Conservation (phyloP, 2,329 filamentous ascomycete genomes). For the Pseudocercospora crystallina region DNA sequence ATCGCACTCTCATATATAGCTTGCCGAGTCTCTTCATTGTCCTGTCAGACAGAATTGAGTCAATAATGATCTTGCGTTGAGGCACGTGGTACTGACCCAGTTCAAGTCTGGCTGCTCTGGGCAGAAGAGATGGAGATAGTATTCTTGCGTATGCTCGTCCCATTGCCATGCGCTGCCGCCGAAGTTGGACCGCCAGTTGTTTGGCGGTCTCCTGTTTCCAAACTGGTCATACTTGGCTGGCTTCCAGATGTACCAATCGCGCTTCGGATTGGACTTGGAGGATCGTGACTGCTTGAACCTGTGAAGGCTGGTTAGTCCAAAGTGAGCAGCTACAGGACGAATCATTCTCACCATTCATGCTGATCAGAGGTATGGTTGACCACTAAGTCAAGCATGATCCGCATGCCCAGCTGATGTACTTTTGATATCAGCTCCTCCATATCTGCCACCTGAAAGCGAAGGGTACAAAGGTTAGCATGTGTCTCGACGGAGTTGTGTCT, state of each 20-base stretch:
- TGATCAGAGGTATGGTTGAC: slow-evolving; percentile 39
- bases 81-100: slow-evolving; percentile 45
- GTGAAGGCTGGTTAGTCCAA: neutral
- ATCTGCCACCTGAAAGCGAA: too few relatives aligned
- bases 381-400: slow-evolving; percentile 48
- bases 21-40: slow-evolving; percentile 42
- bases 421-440: slow-evolving; percentile 45
- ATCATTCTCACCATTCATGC: slow-evolving; percentile 55
- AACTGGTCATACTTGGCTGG: slow-evolving; percentile 53
- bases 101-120: slow-evolving; percentile 50
- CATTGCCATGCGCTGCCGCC: slow-evolving; percentile 45
- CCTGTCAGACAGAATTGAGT: slow-evolving; percentile 48
- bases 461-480: too few relatives aligned
- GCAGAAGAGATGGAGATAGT: slow-evolving; percentile 49
- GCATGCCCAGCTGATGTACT: slow-evolving; percentile 46
- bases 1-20: slow-evolving; percentile 48
- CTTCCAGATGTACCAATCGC: slow-evolving; percentile 69
- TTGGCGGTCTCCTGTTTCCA: slow-evolving; percentile 58
- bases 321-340: neutral
- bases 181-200: slow-evolving; percentile 48
- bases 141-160: slow-evolving; percentile 47
- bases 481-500: too few relatives aligned
- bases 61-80: slow-evolving; percentile 41
- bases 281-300: slow-evolving; percentile 57
- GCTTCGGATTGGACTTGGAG: slow-evolving; percentile 51